Evolutionary conservation across 345 rosid genomes (phyloP).

Genomic region (Linum trigynum): DNA sequence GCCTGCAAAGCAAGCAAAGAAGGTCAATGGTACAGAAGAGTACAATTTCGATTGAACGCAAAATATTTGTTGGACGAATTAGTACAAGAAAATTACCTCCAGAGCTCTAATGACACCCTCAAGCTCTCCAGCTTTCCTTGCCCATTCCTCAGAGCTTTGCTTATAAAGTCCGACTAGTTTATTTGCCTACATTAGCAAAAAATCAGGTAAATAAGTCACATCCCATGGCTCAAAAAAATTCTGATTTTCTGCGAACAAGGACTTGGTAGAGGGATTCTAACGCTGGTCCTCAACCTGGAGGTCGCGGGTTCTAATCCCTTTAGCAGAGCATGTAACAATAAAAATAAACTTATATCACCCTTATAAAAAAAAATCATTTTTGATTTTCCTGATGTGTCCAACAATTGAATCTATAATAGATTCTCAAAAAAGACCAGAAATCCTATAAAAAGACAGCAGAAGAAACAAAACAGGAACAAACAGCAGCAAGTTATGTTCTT

Average conservation of each 20-base stretch:
- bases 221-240: not conserved
- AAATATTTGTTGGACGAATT: not conserved
- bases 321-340: too few relatives aligned
- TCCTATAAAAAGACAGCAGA: not conserved
- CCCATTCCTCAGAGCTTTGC: slow-evolving; percentile 94
- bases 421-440: slow-evolving; percentile 7
- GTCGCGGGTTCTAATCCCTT: too few relatives aligned
- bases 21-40: not conserved
- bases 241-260: too few relatives aligned
- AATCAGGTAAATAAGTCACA: not conserved
- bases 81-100: slow-evolving; percentile 45
- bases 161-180: slow-evolving; percentile 83
- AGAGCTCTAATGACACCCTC: slow-evolving; percentile 93
- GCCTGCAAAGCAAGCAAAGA: slow-evolving; percentile 33
- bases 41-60: not conserved
- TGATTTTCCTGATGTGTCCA: not conserved
- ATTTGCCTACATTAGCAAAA: slow-evolving; percentile 40
- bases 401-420: not conserved
- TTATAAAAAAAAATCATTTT: too few relatives aligned
- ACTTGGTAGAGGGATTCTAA: too few relatives aligned
- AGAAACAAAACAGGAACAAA: too few relatives aligned
- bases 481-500: not conserved
- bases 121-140: slow-evolving; percentile 86
- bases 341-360: too few relatives aligned
- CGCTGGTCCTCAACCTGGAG: too few relatives aligned